These are phyloP conservation scores for Leccinum disarticulatum DNA, from an alignment of 768 basidiomycete species.

Conservation along the genomic window DNA sequence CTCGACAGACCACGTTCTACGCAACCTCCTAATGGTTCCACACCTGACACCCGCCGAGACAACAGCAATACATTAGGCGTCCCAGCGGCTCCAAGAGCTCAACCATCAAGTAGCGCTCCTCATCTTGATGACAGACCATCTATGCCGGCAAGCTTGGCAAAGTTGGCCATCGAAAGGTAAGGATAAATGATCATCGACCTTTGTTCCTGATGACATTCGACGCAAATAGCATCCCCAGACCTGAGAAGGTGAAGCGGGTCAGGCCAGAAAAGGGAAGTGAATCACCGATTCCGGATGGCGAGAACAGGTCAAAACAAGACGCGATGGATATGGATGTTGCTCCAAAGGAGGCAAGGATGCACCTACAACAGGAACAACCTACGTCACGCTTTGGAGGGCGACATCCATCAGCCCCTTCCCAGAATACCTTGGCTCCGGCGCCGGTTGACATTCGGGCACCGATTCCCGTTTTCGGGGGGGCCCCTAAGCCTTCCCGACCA, in stretches of 20 bases:
- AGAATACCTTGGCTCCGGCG: slow-evolving; percentile 14
- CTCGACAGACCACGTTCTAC: slow-evolving; percentile 32
- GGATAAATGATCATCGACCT: slow-evolving; percentile 1
- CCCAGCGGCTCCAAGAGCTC: slow-evolving; percentile 54
- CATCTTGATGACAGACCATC: slow-evolving; percentile 33
- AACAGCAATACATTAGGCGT: slow-evolving; percentile 27
- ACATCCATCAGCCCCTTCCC: slow-evolving; percentile 14
- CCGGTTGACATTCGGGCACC: slow-evolving; percentile 20
- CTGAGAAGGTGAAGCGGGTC: slow-evolving; percentile 74
- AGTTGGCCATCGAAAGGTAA: slow-evolving; percentile 68
- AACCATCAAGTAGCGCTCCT: slow-evolving; percentile 38
- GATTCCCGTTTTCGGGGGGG: slow-evolving; percentile 17
- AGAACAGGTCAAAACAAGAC: slow-evolving; percentile 29
- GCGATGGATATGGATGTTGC: slow-evolving; percentile 37
- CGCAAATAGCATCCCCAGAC: slow-evolving; percentile 60
- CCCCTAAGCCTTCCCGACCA: slow-evolving; percentile 20
- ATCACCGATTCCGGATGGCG: slow-evolving; percentile 35
- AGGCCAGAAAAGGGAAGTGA: slow-evolving; percentile 38
- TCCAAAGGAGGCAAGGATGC: slow-evolving; percentile 28
- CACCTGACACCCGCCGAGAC: slow-evolving; percentile 40
- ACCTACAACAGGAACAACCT: slow-evolving; percentile 19
- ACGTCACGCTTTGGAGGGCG: slow-evolving; percentile 25
- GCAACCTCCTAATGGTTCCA: slow-evolving; percentile 42
- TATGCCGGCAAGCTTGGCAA: slow-evolving; percentile 41
- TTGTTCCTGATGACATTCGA: slow-evolving; percentile 9